phyloP scores from a whole-genome alignment of 768 basidiomycete genomes.

The Leccinum rimulosum region DNA sequence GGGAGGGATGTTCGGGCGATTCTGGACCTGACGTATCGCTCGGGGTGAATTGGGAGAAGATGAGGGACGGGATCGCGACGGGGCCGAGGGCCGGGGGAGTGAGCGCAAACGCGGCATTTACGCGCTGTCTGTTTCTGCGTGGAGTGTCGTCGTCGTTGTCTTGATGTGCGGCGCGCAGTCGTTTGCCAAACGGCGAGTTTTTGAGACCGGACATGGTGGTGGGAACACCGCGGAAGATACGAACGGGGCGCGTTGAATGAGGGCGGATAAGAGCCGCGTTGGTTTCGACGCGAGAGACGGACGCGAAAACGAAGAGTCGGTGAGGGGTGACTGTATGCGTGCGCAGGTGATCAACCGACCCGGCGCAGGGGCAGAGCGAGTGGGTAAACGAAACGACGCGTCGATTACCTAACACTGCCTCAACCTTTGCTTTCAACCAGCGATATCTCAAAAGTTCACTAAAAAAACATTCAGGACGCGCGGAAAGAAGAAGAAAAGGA shows the following conservation, averaged over 20 bases:
- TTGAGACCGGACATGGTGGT: slow-evolving; percentile 71
- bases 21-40: slow-evolving; percentile 49
- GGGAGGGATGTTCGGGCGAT: slow-evolving; percentile 34
- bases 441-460: slow-evolving; percentile 12
- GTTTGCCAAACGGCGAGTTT: slow-evolving; percentile 83
- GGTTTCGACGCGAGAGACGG: not conserved
- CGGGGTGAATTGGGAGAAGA: slow-evolving; percentile 49
- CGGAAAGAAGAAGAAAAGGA: not conserved
- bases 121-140: slow-evolving; percentile 48
- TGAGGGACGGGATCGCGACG: slow-evolving; percentile 54
- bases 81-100: slow-evolving; percentile 32
- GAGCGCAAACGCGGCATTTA: slow-evolving; percentile 54
- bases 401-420: slow-evolving; percentile 30
- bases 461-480: slow-evolving; percentile 7
- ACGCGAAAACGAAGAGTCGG: not conserved
- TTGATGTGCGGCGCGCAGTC: slow-evolving; percentile 69
- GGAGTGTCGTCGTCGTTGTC: slow-evolving; percentile 55
- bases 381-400: slow-evolving; percentile 27
- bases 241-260: not conserved
- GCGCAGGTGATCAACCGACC: slow-evolving; percentile 13
- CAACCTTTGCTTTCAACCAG: slow-evolving; percentile 20
- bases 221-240: not conserved
- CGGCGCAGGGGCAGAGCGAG: slow-evolving; percentile 25
- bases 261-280: slow-evolving; percentile 2
- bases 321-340: slow-evolving; percentile 1